Percentiles rank a stretch among this genome's conserved stretches.
phyloP scores from a whole-genome alignment of 148 eudicot genomes.

The Hydrangea macrophylla region DNA sequence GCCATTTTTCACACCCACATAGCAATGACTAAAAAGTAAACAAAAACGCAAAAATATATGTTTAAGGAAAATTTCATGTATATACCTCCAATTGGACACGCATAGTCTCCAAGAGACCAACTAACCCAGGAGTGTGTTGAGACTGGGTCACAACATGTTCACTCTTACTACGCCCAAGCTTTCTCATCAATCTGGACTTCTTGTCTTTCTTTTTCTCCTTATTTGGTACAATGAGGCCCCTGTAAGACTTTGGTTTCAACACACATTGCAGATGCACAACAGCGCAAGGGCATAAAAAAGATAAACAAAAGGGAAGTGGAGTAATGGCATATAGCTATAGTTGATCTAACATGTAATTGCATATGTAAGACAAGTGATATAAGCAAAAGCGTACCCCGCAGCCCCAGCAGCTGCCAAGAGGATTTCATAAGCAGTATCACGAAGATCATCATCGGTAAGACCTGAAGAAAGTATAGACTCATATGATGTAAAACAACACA shows the following conservation, averaged over 20 bases:
- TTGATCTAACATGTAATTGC: conserved; percentile 10
- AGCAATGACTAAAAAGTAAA: not conserved
- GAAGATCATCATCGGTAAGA: conserved; percentile 85
- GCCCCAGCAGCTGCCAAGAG: conserved; percentile 99
- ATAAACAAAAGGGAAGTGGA: conserved; percentile 17
- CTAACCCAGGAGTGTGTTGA: conserved; percentile 67
- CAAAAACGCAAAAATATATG: too few relatives aligned
- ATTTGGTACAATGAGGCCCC: conserved; percentile 91
- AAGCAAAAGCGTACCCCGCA: conserved; percentile 68
- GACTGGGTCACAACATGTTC: conserved; percentile 56
- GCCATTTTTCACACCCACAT: not conserved
- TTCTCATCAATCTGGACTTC: conserved; percentile 74
- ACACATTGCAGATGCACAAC: not conserved
- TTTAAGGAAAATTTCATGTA: conserved; percentile 9
- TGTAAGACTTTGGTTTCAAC: conserved; percentile 21
- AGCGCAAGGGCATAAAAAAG: not conserved
- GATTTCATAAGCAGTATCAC: conserved; percentile 94
- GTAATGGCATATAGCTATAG: not conserved
- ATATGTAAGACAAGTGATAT: conserved; percentile 18
- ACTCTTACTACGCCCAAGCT: conserved; percentile 87
- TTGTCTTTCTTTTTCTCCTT: conserved; percentile 96
- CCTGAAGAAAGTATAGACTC: conserved; percentile 43
- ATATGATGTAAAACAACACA: too few relatives aligned
- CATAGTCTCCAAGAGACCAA: conserved; percentile 88
- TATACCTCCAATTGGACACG: conserved; percentile 99